Base-by-base conservation (phyloP, 2,329 filamentous ascomycete species). In the Alternaria tenuissima region DNA sequence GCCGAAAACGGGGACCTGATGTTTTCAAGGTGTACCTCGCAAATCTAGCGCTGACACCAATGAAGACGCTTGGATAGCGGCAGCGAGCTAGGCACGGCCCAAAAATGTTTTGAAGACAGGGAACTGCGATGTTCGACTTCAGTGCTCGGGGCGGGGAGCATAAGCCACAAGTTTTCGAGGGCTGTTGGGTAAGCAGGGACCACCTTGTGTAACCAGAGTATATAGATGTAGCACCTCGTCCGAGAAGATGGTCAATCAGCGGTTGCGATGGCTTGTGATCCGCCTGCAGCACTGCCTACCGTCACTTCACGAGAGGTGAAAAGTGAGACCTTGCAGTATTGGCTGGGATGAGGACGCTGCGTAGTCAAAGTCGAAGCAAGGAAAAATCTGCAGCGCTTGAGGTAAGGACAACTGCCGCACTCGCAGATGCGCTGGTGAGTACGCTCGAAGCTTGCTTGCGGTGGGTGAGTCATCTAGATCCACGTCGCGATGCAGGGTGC, bases 381-480 rank as follows among this genome's bases (percentile, higher is more conserved):
- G 46, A 49, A 36, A 43, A 59, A n/a, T 53, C 36, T 52, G 48
- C 55, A 54, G 47, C 46, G 47, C 30, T 52, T 48, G 49, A 55
- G 62, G 57, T 62, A 59, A 58, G 46, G 51, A 43, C 64, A 63
- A 63, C 20, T 59, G 49, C 60, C 59, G 62, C 44, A 36, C 61
- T 60, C 58, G 63, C 48, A 51, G 57, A 32, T 43, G 41, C 22
- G 28, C 46, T 43, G 26, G 44, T 24, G 24, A 47, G 43, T 39
- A 43, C 16, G 38, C 52, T 47, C 52, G 39, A 51, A 49, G 43
- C 57, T 43, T 65, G 61, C 52, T 68, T 62, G 57, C 57, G 55
- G 51, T 63, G 62, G 62, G 64, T 78, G 75, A 78, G 66, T 78
- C 75, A 77, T 65, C 63, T 56, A 57, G 61, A 42, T 69, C 64